A percentile compares a stretch with the other conserved stretches of the same genome.
These are phyloP conservation scores for Lichtheimia corymbifera DNA, from an alignment of 371 early-diverging fungal genomes.

Conservation along the genomic window DNA sequence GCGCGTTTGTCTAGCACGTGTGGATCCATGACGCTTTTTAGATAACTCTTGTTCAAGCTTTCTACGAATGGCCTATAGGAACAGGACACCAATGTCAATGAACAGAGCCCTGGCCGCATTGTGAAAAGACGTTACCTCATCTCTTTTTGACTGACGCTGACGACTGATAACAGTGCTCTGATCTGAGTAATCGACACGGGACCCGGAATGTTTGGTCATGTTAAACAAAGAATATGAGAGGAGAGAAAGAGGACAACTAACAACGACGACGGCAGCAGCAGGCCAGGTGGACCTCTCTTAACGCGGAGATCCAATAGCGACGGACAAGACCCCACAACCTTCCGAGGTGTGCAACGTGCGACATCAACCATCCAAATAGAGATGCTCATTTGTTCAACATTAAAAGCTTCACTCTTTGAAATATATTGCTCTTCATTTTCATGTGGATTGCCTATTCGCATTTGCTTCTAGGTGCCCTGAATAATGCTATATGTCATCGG, in stretches of 20 bases:
- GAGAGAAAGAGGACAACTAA: not conserved
- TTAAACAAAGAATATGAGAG: not conserved
- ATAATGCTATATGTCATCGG: too few relatives aligned
- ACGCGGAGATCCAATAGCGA: too few relatives aligned
- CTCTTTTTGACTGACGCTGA: constrained; percentile 46
- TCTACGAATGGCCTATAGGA: constrained; percentile 69
- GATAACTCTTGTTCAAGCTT: constrained; percentile 75
- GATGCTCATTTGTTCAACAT: too few relatives aligned
- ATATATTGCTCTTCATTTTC: too few relatives aligned
- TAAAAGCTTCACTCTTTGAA: too few relatives aligned
- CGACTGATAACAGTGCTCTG: constrained; percentile 26
- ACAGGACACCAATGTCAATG: not conserved
- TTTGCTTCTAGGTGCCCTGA: too few relatives aligned
- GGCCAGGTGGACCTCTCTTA: too few relatives aligned
- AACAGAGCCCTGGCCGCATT: not conserved
- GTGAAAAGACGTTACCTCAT: constrained; percentile 34
- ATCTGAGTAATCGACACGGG: constrained; percentile 30
- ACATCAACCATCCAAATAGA: too few relatives aligned
- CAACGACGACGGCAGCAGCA: too few relatives aligned
- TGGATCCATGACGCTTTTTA: constrained; percentile 56
- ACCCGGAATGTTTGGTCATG: constrained; percentile 18
- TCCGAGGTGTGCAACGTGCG: too few relatives aligned
- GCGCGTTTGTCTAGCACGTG: constrained; percentile 36
- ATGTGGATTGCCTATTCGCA: too few relatives aligned
- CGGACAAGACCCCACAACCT: too few relatives aligned